phyloP scores from a whole-genome alignment of 495 filamentous ascomycete species.

The Penicillium manginii region DNA sequence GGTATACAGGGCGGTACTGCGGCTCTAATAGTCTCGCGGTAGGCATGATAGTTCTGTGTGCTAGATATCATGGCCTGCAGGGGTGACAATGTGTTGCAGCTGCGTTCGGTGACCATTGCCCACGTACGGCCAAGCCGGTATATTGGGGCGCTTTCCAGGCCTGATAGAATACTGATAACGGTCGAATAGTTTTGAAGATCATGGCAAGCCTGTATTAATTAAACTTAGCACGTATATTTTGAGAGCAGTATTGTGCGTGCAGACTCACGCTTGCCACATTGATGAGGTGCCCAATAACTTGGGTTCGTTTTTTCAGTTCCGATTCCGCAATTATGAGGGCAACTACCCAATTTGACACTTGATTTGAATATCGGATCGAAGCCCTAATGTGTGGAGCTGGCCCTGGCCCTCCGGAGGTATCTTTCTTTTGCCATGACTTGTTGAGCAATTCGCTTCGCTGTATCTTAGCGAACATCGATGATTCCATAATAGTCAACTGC shows the following conservation, averaged over 20 bases:
- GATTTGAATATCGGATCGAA: constrained; percentile 90
- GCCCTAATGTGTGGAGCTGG: constrained; percentile 88
- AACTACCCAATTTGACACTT: constrained; percentile 94
- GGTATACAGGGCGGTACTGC: constrained; percentile 91
- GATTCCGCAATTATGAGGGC: constrained; percentile 88
- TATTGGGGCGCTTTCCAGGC: constrained; percentile 83
- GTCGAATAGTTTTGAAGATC: constrained; percentile 90
- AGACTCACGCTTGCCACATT: constrained; percentile 75
- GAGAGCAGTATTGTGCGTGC: background rate
- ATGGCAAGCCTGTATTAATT: constrained; percentile 71
- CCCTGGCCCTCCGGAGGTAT: constrained; percentile 63
- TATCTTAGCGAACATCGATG: constrained; percentile 81
- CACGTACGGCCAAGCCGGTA: constrained; percentile 86
- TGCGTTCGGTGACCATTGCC: constrained; percentile 78
- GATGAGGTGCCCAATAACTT: constrained; percentile 93
- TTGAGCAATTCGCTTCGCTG: constrained; percentile 85
- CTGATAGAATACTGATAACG: constrained; percentile 90
- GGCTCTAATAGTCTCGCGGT: constrained; percentile 78
- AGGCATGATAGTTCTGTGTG: constrained; percentile 91
- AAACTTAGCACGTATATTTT: background rate
- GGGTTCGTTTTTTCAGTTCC: constrained; percentile 88
- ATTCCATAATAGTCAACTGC: constrained; percentile 91
- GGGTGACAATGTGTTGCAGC: constrained; percentile 68
- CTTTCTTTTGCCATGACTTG: constrained; percentile 92
- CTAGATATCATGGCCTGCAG: constrained; percentile 88